Conservation (phyloP, 1,284 basidiomycete genomes). For the Ceratobasidium sp. region DNA sequence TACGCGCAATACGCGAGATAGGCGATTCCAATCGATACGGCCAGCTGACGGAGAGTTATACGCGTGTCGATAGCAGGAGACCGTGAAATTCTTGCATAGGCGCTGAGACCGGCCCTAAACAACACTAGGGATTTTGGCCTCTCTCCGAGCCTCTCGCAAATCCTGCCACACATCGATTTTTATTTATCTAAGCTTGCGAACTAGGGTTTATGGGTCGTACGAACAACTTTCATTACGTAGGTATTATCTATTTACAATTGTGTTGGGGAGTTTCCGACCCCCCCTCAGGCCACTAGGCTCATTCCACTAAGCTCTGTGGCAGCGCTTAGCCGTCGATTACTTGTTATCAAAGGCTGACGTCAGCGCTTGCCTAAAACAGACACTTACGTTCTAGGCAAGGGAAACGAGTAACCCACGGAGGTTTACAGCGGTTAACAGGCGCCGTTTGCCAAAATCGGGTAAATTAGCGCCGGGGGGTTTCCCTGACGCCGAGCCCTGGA, state of each 20-base stretch:
- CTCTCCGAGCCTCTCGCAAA: background rate
- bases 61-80: background rate
- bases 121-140: background rate
- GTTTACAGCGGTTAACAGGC: no score
- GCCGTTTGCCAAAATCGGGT: no score
- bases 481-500: no score
- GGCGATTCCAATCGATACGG: background rate
- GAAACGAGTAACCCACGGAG: no score
- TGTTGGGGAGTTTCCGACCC: background rate
- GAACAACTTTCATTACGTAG: background rate
- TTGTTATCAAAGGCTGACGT: background rate
- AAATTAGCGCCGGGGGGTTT: no score
- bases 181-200: background rate
- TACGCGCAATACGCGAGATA: no score
- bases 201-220: background rate
- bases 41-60: background rate
- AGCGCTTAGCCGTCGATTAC: background rate
- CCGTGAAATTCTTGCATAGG: background rate
- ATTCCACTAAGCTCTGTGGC: conserved; percentile 2
- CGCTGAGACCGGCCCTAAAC: conserved; percentile 10
- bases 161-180: background rate
- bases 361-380: conserved; percentile 9
- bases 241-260: background rate
- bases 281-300: conserved; percentile 2
- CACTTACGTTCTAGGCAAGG: conserved; percentile 15